Evolutionary conservation across 495 filamentous ascomycete genomes (phyloP), one percentile per base, ranked within the genome.

Genomic region (Cercophora sp.): DNA sequence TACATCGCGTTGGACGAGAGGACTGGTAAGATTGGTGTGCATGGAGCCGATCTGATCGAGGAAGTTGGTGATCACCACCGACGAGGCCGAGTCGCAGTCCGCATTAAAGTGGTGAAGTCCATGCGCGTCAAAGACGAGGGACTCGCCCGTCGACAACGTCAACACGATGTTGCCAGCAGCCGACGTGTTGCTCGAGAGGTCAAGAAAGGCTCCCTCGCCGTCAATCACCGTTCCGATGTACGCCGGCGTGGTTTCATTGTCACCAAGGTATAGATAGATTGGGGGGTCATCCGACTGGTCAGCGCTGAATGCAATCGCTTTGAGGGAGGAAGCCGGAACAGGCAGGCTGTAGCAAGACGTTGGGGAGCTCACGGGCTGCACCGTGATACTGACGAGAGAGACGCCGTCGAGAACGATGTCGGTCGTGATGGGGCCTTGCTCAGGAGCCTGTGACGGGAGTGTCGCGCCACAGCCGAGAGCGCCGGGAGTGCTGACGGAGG

Each of bases 321-420:
- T 25, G 10, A 63, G 54, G 0, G 57, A 51, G 1, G 45, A 34
- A 1, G 45, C 34, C 19, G 60, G 60, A 6, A 45, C 60, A 5
- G 54, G 60, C 19, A 63, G 47, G 11, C 25, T 29, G 44, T 60
- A 63, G 48, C 60, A 60, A 1, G 57, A 57, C 5, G 57, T 46
- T 20, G 60, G 57, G 2, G 57, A 63, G 31, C 54, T 55, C 10
- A 54, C 42, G 4, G 60, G 47, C 22, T 63, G 57, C 9, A 63
- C 34, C 16, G 57, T 60, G 23, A 63, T 44, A 32, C 42, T 51
- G 24, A 51, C 57, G 10, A 63, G 36, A 5, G 48, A 24, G 24
- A 39, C 54, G 18, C 55, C 40, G 18, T 45, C 27, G 10, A 63
- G 39, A 9, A 55, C 31, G 5, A 63, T 47, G 48, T 27, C 53